phyloP scores from a whole-genome alignment of 108 stramenopile species.

The Nannochloropsis gaditana region DNA sequence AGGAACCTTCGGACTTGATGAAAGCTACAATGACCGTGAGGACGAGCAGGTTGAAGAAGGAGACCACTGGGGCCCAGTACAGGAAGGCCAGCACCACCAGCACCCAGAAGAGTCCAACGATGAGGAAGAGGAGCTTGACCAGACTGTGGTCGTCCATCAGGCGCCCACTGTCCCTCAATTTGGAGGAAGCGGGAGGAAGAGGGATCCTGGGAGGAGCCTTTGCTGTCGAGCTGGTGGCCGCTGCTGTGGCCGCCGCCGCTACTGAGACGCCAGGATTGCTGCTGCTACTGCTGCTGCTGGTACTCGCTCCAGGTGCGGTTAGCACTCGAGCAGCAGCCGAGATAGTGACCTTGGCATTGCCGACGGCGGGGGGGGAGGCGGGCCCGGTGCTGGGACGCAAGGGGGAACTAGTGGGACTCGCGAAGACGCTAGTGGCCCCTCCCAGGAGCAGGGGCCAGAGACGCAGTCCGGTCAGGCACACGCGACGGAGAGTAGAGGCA shows the following conservation, averaged over 20 bases:
- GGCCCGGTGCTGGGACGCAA: neutral
- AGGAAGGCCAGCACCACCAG: neutral
- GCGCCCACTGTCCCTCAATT: neutral
- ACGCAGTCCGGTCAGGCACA: neutral
- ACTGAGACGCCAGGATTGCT: neutral
- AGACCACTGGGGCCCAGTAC: conserved; percentile 5
- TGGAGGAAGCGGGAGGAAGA: neutral
- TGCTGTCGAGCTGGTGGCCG: neutral
- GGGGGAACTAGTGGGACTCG: conserved; percentile 11
- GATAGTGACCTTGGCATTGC: neutral
- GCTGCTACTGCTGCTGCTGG: neutral
- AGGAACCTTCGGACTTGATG: neutral
- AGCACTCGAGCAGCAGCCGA: neutral
- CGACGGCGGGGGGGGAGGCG: neutral
- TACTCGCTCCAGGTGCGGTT: neutral
- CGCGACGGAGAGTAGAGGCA: neutral
- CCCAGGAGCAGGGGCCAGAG: neutral
- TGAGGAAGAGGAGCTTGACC: conserved; percentile 1
- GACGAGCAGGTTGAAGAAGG: conserved; percentile 1
- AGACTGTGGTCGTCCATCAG: conserved; percentile 20
- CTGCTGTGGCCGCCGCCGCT: neutral
- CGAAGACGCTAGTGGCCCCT: neutral
- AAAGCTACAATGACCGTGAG: neutral
- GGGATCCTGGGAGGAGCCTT: neutral
- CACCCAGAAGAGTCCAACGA: neutral